Base-by-base conservation (phyloP, 495 filamentous ascomycete genomes). In the Cryomyces minteri region DNA sequence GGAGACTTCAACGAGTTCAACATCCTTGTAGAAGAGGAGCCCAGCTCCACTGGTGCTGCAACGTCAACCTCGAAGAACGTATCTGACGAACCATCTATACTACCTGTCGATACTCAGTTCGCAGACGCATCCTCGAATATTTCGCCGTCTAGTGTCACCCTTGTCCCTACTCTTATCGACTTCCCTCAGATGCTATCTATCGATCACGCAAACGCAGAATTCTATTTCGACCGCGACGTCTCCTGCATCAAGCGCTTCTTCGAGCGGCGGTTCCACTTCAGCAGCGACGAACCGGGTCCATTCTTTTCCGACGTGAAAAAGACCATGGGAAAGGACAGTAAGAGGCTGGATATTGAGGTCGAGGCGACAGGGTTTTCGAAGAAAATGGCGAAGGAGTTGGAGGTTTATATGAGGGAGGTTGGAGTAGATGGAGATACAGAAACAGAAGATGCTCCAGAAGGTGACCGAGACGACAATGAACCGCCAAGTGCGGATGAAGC, bases 1-100 rank as follows among this genome's bases (percentile, higher is more conserved):
- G 92, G 90, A 51, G 90, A 99, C 59, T 96, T 94, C 67, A 99
- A 99, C 66, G 92, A 96, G 65, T 99, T 99, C 69, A 99, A 99
- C 57, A 84, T 99, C 47, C 69, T 99, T 14, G 78, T 96, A 61
- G 78, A 86, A 51, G 87, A 93, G 34, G 43, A 43, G 39, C 40
- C 40, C 9, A 9, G 9, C 34, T 9, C 34, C 34, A 37, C 34
- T 37, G 9, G 34, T 3, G 9, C 8, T 9, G 34, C 34, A 12
- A 12, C 8, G 9, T 9, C 34, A 9, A 12, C 12, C 12, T 9
- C 34, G 8, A 37, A 9, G 9, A 12, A 37, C 12, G 9, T 12
- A 3, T 37, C 34, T 12, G 34, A 12, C 34, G 34, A 37, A 37
- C 34, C 34, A 12, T 37, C 34, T 12, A 25, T 25, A 12, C 29